These are phyloP conservation scores for Butyriboletus loyo DNA, from an alignment of 768 basidiomycete genomes.

Conservation along the genomic window DNA sequence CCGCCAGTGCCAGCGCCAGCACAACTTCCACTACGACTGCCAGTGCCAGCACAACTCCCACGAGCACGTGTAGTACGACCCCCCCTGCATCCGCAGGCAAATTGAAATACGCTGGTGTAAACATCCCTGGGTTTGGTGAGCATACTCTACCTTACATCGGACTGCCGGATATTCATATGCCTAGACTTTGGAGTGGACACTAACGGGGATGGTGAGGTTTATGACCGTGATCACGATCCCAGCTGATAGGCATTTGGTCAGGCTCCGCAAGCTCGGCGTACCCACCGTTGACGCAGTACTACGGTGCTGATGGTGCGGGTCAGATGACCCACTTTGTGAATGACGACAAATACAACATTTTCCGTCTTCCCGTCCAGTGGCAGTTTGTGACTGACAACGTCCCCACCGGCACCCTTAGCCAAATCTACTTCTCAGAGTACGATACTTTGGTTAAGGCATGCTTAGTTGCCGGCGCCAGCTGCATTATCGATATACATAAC, in stretches of 20 bases:
- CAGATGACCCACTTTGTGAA: constrained; percentile 59
- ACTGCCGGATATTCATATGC: not conserved
- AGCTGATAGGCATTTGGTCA: not conserved
- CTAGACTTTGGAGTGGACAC: constrained; percentile 12
- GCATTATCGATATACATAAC: constrained; percentile 14
- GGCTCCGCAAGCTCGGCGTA: constrained; percentile 5
- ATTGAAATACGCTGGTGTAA: constrained; percentile 9
- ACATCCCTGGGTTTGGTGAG: constrained; percentile 14
- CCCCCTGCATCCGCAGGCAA: constrained; percentile 8
- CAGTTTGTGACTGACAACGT: constrained; percentile 45
- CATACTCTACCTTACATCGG: not conserved
- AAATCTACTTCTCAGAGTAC: constrained; percentile 5
- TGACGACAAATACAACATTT: constrained; percentile 50
- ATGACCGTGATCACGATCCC: not conserved
- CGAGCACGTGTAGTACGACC: not conserved
- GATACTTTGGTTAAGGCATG: constrained; percentile 10
- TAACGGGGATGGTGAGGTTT: constrained; percentile 2
- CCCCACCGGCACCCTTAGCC: constrained; percentile 35
- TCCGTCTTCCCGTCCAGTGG: constrained; percentile 59
- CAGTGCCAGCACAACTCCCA: not conserved
- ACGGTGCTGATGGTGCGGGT: constrained; percentile 24
- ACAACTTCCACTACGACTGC: not conserved
- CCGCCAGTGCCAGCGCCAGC: not conserved
- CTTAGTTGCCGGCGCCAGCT: constrained; percentile 8
- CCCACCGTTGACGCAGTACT: constrained; percentile 6